Evolutionary conservation across 2,329 filamentous ascomycete genomes (phyloP), one percentile per base, ranked within the genome.

Genomic region (Emmonsiellopsis sp.): DNA sequence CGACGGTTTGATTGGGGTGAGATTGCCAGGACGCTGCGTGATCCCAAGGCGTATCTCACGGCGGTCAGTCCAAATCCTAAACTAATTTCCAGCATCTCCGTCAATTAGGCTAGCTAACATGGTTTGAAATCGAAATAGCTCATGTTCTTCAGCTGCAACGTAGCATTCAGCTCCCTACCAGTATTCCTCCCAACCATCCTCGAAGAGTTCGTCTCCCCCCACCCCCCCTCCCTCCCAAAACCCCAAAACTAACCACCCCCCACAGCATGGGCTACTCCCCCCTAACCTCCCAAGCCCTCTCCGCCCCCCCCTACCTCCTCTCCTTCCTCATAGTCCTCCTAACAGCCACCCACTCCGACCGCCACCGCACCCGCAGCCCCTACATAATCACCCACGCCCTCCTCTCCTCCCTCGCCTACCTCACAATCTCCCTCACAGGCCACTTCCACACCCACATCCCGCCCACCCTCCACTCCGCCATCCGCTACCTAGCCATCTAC

Each of bases 91-190:
- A 31, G 15, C 16, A 44, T 13, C 26, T 15, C 26, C 4, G 20
- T 16, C 11, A 7, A n/a, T 45, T 43, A n/a, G 16, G 30, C 38
- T 32, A 13, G 44, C 56, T 50, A 43, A 54, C 32, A 7, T 26
- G 20, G 20, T 34, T 34, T 16, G 30, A 31, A 15, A 26, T 38
- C 11, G 11, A 31, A 31, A 43, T 52, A 72, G 70, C 70, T 81
- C 61, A 94, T 95, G 81, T 88, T 94, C 76, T 90, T 94, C 74
- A 82, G 85, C 68, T 84, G 86, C 64, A 95, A 95, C 70, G 86
- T 94, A 67, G 86, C 89, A 10, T 95, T 95, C 73, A 84, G 84
- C 63, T 92, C 87, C 20, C 83, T 95, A 66, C 90, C 90, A 2
- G 87, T 93, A 48, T 95, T 95, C 66, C 78, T 95, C 2, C 89